phyloP scores from a whole-genome alignment of 2,329 filamentous ascomycete species.

The Colletotrichum coccodes region DNA sequence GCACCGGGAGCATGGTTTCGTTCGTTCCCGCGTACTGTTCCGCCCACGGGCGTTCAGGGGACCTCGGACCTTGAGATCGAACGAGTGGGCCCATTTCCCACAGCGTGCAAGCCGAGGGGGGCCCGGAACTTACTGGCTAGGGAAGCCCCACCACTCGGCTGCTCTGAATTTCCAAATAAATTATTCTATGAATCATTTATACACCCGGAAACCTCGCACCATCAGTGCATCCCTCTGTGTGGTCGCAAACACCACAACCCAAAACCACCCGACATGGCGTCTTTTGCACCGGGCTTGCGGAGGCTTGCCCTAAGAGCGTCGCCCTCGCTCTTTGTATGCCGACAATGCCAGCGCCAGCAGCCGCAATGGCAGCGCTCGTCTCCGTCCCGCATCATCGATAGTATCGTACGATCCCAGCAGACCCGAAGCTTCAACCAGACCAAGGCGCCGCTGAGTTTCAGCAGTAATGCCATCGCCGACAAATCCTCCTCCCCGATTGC shows the following conservation, averaged over 20 bases:
- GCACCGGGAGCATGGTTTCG: background rate
- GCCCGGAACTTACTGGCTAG: conserved; percentile 12
- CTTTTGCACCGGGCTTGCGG: conserved; percentile 53
- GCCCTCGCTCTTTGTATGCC: conserved; percentile 55
- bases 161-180: conserved; percentile 24
- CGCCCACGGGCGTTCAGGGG: conserved; percentile 16
- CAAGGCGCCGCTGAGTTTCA: conserved; percentile 41
- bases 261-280: conserved; percentile 47
- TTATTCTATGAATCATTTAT: background rate
- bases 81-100: conserved; percentile 18
- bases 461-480: conserved; percentile 29
- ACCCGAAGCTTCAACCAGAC: conserved; percentile 47
- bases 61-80: conserved; percentile 6
- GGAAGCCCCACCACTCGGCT: conserved; percentile 21
- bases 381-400: conserved; percentile 51
- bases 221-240: background rate
- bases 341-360: conserved; percentile 55
- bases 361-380: conserved; percentile 36
- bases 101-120: conserved; percentile 11
- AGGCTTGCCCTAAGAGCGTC: conserved; percentile 51
- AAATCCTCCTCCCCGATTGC: conserved; percentile 13
- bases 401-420: conserved; percentile 46
- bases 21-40: background rate
- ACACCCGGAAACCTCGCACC: background rate
- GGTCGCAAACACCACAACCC: background rate